These are phyloP conservation scores for Exsudoporus floridanus DNA, from an alignment of 1,284 basidiomycete genomes.

Conservation along the genomic window DNA sequence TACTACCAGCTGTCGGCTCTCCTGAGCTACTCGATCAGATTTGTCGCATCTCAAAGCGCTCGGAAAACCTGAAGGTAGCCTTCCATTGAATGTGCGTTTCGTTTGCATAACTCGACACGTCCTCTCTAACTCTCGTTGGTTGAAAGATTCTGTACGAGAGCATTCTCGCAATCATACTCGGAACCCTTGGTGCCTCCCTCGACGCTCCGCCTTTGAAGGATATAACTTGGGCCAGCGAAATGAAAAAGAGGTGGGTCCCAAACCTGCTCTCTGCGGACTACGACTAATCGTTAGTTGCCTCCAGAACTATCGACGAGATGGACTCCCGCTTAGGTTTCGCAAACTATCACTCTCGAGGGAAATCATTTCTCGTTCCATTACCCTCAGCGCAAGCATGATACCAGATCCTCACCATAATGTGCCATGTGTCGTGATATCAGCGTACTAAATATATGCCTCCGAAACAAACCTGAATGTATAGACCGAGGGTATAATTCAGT, in stretches of 20 bases:
- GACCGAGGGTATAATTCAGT: slow-evolving; percentile 19
- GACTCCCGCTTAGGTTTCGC: slow-evolving; percentile 73
- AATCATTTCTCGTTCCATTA: slow-evolving; percentile 28
- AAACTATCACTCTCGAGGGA: slow-evolving; percentile 67
- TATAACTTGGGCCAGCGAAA: slow-evolving; percentile 88
- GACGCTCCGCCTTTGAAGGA: slow-evolving; percentile 71
- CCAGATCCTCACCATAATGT: not conserved
- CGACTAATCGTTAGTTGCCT: not conserved
- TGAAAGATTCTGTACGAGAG: slow-evolving; percentile 70
- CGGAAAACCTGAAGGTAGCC: slow-evolving; percentile 60
- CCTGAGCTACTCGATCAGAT: slow-evolving; percentile 44
- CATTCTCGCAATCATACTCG: slow-evolving; percentile 61
- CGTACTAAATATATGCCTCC: slow-evolving; percentile 1
- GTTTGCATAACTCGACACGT: not conserved
- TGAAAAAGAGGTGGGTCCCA: slow-evolving; percentile 67
- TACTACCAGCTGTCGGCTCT: not conserved
- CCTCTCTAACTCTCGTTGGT: not conserved
- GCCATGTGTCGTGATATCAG: not conserved
- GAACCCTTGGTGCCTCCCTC: slow-evolving; percentile 68
- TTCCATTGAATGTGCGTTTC: slow-evolving; percentile 60
- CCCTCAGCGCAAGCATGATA: slow-evolving; percentile 4
- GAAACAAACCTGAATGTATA: not conserved
- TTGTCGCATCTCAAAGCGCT: slow-evolving; percentile 72
- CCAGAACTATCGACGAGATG: slow-evolving; percentile 76
- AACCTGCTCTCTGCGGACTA: not conserved